These are phyloP conservation scores for Blastobotrys persicus DNA, from an alignment of 1,139 yeast genomes.

Conservation along the genomic window DNA sequence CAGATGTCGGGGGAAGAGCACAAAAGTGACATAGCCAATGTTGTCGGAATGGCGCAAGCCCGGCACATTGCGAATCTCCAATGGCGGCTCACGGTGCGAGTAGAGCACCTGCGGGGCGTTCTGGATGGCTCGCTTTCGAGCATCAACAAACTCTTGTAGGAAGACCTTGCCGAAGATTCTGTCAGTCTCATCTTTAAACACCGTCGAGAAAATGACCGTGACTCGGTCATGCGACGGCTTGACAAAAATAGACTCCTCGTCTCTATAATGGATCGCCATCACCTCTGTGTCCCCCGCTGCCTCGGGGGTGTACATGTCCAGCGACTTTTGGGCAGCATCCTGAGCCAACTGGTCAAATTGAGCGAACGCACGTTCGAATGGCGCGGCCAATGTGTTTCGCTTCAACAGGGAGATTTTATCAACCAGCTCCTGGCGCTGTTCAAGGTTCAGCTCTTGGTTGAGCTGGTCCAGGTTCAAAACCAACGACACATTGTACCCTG, in stretches of 20 bases:
- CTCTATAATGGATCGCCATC: constrained; percentile 81
- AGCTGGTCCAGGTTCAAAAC: constrained; percentile 57
- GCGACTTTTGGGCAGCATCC: constrained; percentile 51
- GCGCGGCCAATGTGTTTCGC: constrained; percentile 87
- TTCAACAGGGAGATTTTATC: constrained; percentile 70
- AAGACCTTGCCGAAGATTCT: constrained; percentile 92
- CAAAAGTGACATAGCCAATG: constrained; percentile 47
- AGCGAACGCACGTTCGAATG: constrained; percentile 81
- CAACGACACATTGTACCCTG: constrained; percentile 80
- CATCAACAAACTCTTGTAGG: constrained; percentile 95
- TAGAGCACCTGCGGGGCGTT: constrained; percentile 97
- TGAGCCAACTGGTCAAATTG: constrained; percentile 65
- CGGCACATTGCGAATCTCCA: constrained; percentile 61
- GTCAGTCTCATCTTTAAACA: constrained; percentile 96
- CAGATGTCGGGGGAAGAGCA: constrained; percentile 66
- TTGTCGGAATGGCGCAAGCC: constrained; percentile 34
- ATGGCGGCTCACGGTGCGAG: constrained; percentile 87
- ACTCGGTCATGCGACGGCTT: constrained; percentile 95
- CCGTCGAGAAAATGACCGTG: constrained; percentile 91
- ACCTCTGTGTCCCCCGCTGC: constrained; percentile 55
- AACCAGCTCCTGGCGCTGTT: constrained; percentile 52
- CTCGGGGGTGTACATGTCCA: constrained; percentile 49
- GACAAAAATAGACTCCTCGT: constrained; percentile 86
- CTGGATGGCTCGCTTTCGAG: constrained; percentile 92
- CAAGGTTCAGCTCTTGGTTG: constrained; percentile 36